phyloP scores from a whole-genome alignment of 352 stramenopile species.

The Pythium aquatile region DNA sequence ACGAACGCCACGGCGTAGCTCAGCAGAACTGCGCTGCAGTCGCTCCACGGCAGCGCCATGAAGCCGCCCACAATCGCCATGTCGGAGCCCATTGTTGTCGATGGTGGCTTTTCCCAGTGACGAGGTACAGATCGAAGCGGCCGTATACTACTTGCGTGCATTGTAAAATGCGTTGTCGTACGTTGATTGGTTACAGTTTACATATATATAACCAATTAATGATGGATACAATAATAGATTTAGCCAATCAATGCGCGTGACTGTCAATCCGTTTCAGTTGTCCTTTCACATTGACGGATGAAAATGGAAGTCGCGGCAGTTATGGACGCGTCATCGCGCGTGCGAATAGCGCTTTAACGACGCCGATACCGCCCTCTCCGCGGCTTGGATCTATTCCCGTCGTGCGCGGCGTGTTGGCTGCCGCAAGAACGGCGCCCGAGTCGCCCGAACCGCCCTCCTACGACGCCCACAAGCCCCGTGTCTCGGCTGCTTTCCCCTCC shows the following conservation, averaged over 20 bases:
- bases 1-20: slow-evolving; percentile 44
- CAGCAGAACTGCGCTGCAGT: slow-evolving; percentile 20
- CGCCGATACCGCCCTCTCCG: neutral
- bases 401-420: neutral
- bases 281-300: neutral
- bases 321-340: slow-evolving; percentile 1
- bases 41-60: slow-evolving; percentile 21
- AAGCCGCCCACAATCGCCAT: slow-evolving; percentile 14
- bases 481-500: neutral
- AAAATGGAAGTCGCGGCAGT: slow-evolving; percentile 1
- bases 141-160: neutral
- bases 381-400: neutral
- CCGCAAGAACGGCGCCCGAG: neutral
- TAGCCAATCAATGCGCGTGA: neutral
- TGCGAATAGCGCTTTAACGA: neutral
- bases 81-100: neutral
- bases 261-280: slow-evolving; percentile 1
- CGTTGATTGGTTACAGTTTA: neutral
- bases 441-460: neutral
- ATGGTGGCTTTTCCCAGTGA: neutral
- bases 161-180: neutral
- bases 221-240: neutral
- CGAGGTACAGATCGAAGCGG: neutral
- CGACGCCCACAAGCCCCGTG: neutral
- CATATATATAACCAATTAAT: neutral